Base-by-base conservation (phyloP, 1,284 basidiomycete species). In the Phylloboletellus chloephorus region DNA sequence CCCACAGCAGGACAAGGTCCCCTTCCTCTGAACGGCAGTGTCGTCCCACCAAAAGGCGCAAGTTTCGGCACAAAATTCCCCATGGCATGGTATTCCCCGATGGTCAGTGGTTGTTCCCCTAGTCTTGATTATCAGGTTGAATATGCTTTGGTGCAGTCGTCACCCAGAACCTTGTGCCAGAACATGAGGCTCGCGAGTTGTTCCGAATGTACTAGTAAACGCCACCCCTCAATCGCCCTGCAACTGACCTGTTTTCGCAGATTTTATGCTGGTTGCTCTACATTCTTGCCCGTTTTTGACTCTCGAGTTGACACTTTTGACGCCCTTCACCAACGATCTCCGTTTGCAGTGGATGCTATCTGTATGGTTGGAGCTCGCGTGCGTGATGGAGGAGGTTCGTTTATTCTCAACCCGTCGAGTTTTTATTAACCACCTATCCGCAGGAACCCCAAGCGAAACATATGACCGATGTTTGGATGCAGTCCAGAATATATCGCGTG, bases 321-420 rank as follows among this genome's bases (percentile, higher is more conserved):
- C 37, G 73, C 75, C 12, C 65, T 90, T 39, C 87, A 83, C 56
- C 77, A 82, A 44, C 80, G 88, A 24, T 89, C 87, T 35, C 88
- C 87, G 2, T 89, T 90, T 61, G 83, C 85, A 35, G 83, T 89
- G 16, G 80, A 92, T 50, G 79, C 80, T 23, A 91, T 95, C 25
- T 89, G 90, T 56, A 89, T 90, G 82, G 87, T 92, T 19, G 91
- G 88, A 5, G 83, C 88, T 7, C 78, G 84, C 41, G 87, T 92
- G 20, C 77, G 86, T 40, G 91, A 94, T 57, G 89, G 88, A 20
- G 90, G 90, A 57, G 84, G 86, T 79, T 51, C 49, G 74, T 59
- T 29, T n/a, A 28, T 31, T 37, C 20, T 32, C 21, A 2, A 28
- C 24, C 19, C 7, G 8, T 37, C 31, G 11, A 24, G 15, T 16